Base-by-base conservation (phyloP, 208 protist species). In the Trypanosoma platydactyli region DNA sequence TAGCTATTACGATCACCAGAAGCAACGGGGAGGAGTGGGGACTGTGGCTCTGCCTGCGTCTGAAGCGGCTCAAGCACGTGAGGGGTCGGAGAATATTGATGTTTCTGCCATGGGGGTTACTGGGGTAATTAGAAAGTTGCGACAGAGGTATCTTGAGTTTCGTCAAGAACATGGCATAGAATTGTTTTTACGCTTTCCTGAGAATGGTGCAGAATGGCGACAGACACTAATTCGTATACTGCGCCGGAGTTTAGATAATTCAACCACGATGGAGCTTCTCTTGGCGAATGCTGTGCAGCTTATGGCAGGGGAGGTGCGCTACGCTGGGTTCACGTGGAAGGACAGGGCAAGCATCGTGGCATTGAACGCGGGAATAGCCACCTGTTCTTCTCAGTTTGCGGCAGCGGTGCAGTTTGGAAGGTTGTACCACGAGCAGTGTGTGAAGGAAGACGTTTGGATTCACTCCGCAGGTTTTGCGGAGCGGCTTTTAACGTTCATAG, bases 141-240 rank as follows among this genome's bases (percentile, higher is more conserved):
- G 76, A 12, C 44, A 56, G 29, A 41, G 44, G 13, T 94, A 92
- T 55, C 51, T 81, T 18, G 55, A 67, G 5, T 66, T 84, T 33
- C 75, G 85, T 1, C n/a, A 71, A 3, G 30, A 77, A 42, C 84
- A 79, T 63, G 84, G 81, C 5, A 62, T 90, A 22, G 77, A 82
- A 53, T 70, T 94, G 20, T 94, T 92, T 62, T 54, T 92, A 18
- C 76, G 88, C 2, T 90, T 70, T 67, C 77, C 73, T 7, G 49
- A 74, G 13, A 68, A 64, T 6, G 24, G 44, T 3, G 65, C 70
- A 53, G 62, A 38, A 49, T 91, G 86, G 83, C 81, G 80, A 67
- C 50, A 66, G 18, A 65, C 83, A 41, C 69, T 94, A 58, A 66
- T 80, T 51, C 60, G 66, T 46, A 68, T 94, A 16, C 67, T 73